Evolutionary conservation across 2,329 filamentous ascomycete species (phyloP), one percentile per base, ranked within the genome.

Genomic region (Cryoendolithus antarcticus): DNA sequence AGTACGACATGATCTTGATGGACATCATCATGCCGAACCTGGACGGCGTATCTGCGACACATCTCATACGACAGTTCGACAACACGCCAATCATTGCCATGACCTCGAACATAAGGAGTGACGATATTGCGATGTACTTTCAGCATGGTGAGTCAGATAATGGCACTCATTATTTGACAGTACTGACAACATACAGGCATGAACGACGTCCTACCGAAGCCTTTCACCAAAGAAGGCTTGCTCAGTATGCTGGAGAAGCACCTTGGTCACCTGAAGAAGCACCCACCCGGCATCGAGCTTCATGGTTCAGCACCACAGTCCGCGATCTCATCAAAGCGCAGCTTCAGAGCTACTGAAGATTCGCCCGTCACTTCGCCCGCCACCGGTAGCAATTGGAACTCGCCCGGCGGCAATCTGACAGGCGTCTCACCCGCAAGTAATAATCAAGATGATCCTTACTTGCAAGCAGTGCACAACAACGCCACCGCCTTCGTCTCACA

Each of bases 61-160:
- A 91, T 54, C 77, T 93, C 45, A 95, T 98, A 48, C 78, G 89
- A 38, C 84, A 94, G 55, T 85, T 89, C 45, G 79, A 86, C 47
- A 74, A 77, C 29, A 79, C 83, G 12, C 91, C 91, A 0, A 93
- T 98, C 52, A 85, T 98, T 42, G 91, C 91, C 35, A 96, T 98
- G 91, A 98, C 91, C 3, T 95, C 89, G 3, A 98, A 96, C 57
- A 96, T 98, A 48, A 77, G 91, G 48, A 88, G 86, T 44, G 89
- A 95, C 54, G 91, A 98, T 58, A 93, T 96, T 45, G 84, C 89
- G 39, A 88, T 93, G 65, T 98, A 98, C 59, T 96, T 95, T 65
- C 80, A 89, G 53, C 88, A 93, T 64, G 91, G 88, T 91, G 72
- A 68, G 80, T 54, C 5, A 13, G 7, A 11, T 30, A 6, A 27